phyloP scores from a whole-genome alignment of 371 early-diverging fungal species.

The Mortierella sp. region DNA sequence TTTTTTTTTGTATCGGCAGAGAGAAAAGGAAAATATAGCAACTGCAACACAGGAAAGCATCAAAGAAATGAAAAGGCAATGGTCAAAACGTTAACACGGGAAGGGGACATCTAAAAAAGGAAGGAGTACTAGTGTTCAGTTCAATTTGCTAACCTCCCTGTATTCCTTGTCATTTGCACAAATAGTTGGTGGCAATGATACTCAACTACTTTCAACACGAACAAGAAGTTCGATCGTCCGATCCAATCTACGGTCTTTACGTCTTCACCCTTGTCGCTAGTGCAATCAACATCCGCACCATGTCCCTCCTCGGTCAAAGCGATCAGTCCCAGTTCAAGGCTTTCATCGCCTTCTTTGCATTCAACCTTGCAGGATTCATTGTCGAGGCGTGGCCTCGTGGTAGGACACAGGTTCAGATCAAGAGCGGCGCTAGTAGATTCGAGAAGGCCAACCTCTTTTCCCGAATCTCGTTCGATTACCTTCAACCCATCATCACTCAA shows the following conservation, averaged over 20 bases:
- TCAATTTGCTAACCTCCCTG: background rate
- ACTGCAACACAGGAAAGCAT: too few relatives aligned
- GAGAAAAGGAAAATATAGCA: too few relatives aligned
- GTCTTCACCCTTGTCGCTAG: slow-evolving; percentile 9
- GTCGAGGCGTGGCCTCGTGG: slow-evolving; percentile 33
- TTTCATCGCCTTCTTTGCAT: slow-evolving; percentile 20
- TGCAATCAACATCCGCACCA: slow-evolving; percentile 36
- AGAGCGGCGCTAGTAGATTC: slow-evolving; percentile 15
- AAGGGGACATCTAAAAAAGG: too few relatives aligned
- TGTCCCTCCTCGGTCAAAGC: slow-evolving; percentile 5
- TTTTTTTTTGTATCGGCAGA: too few relatives aligned
- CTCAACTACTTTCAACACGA: slow-evolving; percentile 29
- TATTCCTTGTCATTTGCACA: too few relatives aligned
- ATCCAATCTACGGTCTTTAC: slow-evolving; percentile 21
- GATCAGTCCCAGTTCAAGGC: slow-evolving; percentile 22
- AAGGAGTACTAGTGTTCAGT: too few relatives aligned
- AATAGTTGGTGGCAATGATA: slow-evolving; percentile 4
- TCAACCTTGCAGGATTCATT: slow-evolving; percentile 23
- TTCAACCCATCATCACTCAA: slow-evolving; percentile 23
- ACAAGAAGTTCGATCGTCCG: slow-evolving; percentile 12
- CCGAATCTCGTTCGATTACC: slow-evolving; percentile 22
- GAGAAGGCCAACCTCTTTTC: slow-evolving; percentile 34
- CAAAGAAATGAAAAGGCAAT: too few relatives aligned
- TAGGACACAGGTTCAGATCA: slow-evolving; percentile 17
- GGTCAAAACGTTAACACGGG: too few relatives aligned